Conservation (phyloP, 345 rosid species). For the Physaria fendleri region DNA sequence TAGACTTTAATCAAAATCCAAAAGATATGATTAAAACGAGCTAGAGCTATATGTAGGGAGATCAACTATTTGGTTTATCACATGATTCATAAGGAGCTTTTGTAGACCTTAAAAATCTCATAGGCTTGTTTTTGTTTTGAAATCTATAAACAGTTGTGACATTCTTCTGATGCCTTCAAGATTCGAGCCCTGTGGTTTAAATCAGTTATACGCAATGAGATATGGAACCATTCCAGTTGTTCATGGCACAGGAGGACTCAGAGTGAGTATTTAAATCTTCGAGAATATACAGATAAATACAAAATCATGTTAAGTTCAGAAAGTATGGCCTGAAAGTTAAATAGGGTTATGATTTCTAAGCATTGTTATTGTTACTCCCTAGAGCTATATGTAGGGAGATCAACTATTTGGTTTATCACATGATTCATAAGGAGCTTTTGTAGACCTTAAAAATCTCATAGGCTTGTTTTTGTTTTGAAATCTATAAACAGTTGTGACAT, state of each 20-base stretch:
- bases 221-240: slow-evolving; percentile 93
- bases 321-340: not conserved
- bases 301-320: not conserved
- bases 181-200: slow-evolving; percentile 93
- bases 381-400: too few species aligned
- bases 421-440: too few species aligned
- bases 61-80: not conserved
- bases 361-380: not conserved
- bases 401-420: too few species aligned
- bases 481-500: slow-evolving; percentile 72
- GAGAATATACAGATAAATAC: not conserved
- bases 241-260: slow-evolving; percentile 90
- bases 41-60: not conserved
- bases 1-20: not conserved
- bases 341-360: not conserved
- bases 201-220: slow-evolving; percentile 96
- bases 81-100: not conserved
- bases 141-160: slow-evolving; percentile 61
- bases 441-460: too few species aligned
- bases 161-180: slow-evolving; percentile 96
- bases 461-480: not conserved
- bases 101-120: not conserved
- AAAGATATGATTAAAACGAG: not conserved
- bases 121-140: not conserved
- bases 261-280: slow-evolving; percentile 45